Evolutionary conservation across 228 moss, liverwort and hornwort genomes (phyloP).

Genomic region (Sphagnum fallax): DNA sequence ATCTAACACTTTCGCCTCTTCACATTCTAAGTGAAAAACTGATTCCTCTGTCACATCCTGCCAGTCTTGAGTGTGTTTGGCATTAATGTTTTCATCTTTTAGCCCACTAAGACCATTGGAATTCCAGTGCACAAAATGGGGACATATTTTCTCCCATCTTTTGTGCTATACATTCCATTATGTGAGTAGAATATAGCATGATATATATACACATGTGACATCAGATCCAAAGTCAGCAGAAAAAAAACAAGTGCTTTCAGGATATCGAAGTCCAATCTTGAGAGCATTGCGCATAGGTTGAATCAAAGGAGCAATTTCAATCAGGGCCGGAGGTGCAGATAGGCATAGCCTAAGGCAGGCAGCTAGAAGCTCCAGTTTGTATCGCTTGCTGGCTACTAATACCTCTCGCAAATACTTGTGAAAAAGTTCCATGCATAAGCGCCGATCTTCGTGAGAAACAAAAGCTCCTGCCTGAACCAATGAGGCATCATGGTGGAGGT

Average conservation of each 20-base stretch:
- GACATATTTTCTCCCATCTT: no score
- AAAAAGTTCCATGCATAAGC: slow-evolving; percentile 63
- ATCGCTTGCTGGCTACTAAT: slow-evolving; percentile 77
- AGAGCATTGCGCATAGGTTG: slow-evolving; percentile 64
- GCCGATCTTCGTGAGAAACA: slow-evolving; percentile 38
- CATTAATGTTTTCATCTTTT: no score
- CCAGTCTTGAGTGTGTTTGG: no score
- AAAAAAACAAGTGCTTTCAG: slow-evolving; percentile 10
- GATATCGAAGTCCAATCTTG: slow-evolving; percentile 93
- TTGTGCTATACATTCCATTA: no score
- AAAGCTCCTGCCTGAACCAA: slow-evolving; percentile 18
- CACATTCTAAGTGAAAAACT: no score
- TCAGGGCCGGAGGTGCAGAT: slow-evolving; percentile 65
- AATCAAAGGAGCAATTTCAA: slow-evolving; percentile 62
- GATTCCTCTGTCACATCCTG: no score
- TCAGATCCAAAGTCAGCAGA: no score
- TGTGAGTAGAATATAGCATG: no score
- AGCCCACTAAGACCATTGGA: no score
- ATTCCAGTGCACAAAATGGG: no score
- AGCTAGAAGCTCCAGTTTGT: slow-evolving; percentile 85
- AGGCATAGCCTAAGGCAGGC: slow-evolving; percentile 86
- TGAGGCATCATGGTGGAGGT: neutral
- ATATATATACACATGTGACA: no score
- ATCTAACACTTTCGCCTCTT: no score
- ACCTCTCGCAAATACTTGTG: slow-evolving; percentile 76